phyloP scores from a whole-genome alignment of 2,329 filamentous ascomycete species.

The Mycosphaerella sp. region DNA sequence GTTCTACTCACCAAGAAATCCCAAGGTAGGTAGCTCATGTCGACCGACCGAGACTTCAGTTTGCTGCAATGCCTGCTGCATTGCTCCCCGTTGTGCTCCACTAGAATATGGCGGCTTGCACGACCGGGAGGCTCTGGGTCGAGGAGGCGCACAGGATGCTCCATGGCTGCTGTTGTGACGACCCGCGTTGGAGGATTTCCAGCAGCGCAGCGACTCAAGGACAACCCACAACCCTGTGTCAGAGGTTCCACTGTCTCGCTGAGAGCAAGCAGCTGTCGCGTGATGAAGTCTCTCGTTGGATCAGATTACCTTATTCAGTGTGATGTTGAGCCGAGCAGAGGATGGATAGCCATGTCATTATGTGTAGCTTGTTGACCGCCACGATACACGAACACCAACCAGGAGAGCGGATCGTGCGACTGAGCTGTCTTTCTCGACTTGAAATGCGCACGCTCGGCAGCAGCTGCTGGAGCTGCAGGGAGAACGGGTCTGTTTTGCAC shows the following conservation, averaged over 20 bases:
- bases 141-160: background rate
- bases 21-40: background rate
- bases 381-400: background rate
- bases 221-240: background rate
- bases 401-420: background rate
- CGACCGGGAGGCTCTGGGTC: background rate
- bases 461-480: conserved; percentile 1
- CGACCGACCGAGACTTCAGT: background rate
- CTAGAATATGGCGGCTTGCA: background rate
- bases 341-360: background rate
- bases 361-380: background rate
- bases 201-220: background rate
- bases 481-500: conserved; percentile 2
- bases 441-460: conserved; percentile 2
- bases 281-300: background rate
- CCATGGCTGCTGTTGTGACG: background rate
- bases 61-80: background rate
- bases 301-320: background rate
- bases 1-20: background rate
- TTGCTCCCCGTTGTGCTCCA: too few species aligned
- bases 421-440: conserved; percentile 1
- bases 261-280: background rate
- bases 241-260: background rate
- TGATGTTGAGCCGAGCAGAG: background rate
- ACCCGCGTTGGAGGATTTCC: background rate